phyloP scores from a whole-genome alignment of 495 filamentous ascomycete genomes.

The Penicillium desertorum region DNA sequence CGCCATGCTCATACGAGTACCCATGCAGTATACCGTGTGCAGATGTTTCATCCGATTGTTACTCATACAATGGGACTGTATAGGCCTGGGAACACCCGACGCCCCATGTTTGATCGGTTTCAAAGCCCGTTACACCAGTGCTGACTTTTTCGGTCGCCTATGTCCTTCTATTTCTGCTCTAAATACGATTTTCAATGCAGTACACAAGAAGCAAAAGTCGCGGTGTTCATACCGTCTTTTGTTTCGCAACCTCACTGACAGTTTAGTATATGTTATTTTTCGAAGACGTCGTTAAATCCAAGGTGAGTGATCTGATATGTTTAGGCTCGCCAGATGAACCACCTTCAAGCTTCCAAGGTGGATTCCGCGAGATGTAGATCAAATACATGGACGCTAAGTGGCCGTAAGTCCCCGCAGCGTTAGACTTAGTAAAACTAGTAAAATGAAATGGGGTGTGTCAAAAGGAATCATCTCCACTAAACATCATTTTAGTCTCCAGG shows the following conservation, averaged over 20 bases:
- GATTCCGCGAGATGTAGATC: background rate
- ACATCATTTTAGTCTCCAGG: background rate
- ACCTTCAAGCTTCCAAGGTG: background rate
- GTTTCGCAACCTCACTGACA: background rate
- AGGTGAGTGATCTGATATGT: background rate
- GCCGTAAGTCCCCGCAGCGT: background rate
- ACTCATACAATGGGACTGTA: background rate
- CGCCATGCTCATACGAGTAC: background rate
- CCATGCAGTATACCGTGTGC: background rate
- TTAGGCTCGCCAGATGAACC: background rate
- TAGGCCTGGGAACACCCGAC: background rate
- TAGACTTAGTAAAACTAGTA: background rate
- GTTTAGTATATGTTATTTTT: background rate
- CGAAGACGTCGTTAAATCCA: background rate
- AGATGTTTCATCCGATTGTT: background rate
- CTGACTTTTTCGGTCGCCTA: background rate
- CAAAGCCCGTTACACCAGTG: background rate
- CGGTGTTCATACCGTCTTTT: background rate
- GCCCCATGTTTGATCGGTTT: too few relatives aligned
- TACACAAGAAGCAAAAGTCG: background rate
- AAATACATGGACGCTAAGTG: background rate
- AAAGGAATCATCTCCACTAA: background rate
- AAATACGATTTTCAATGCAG: background rate
- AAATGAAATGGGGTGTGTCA: background rate
- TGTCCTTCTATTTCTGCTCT: background rate